Percentiles rank a stretch among this genome's conserved stretches.
These are phyloP conservation scores for Glycyrrhiza uralensis DNA, from an alignment of 306 rosid species.

Conservation along the genomic window DNA sequence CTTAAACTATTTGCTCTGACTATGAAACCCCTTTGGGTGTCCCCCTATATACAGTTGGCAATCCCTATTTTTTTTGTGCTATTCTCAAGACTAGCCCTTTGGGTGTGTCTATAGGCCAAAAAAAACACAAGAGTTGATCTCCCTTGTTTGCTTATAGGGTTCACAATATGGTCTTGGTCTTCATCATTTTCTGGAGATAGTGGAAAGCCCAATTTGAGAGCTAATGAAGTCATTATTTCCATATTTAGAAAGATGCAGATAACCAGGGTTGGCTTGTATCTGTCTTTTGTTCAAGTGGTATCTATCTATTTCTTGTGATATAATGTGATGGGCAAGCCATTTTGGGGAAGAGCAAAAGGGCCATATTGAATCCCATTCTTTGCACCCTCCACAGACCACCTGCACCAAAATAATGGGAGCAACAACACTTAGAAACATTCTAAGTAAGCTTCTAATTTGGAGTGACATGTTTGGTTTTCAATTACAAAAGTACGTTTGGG, in stretches of 20 bases:
- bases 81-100: slow-evolving; percentile 30
- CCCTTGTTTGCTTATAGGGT: slow-evolving; percentile 13
- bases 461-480: no score
- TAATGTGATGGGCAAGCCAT: slow-evolving; percentile 81
- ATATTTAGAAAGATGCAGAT: slow-evolving; percentile 22
- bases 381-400: slow-evolving; percentile 69
- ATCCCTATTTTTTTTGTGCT: slow-evolving; percentile 16
- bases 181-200: neutral
- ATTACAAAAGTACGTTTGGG: no score
- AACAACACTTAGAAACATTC: slow-evolving; percentile 9
- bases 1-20: slow-evolving; percentile 17
- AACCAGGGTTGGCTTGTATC: slow-evolving; percentile 14
- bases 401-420: slow-evolving; percentile 34
- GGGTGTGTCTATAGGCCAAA: slow-evolving; percentile 32
- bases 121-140: slow-evolving; percentile 25
- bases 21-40: slow-evolving; percentile 37
- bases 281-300: neutral
- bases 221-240: slow-evolving; percentile 29
- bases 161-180: slow-evolving; percentile 7
- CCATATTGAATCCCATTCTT: slow-evolving; percentile 93
- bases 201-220: slow-evolving; percentile 9
- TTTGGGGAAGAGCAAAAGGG: slow-evolving; percentile 94
- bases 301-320: slow-evolving; percentile 40
- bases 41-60: slow-evolving; percentile 52
- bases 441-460: slow-evolving; percentile 26